Conservation (phyloP, 139 green algal species). For the Micromonas commoda region DNA sequence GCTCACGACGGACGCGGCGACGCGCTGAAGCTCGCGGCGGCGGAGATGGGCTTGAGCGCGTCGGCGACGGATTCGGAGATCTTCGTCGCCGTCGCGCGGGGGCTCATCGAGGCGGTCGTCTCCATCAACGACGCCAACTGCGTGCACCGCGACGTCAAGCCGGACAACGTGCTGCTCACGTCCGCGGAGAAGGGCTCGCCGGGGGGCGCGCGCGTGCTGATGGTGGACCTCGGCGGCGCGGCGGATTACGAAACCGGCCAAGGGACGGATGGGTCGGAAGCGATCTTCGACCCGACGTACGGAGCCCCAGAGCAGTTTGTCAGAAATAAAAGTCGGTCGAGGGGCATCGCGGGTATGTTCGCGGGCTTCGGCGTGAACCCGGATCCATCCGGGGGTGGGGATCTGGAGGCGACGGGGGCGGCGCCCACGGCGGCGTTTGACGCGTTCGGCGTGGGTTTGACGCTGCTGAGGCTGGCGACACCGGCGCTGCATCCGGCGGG, state of each 20-base stretch:
- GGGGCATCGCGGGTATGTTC: background rate
- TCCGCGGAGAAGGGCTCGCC: background rate
- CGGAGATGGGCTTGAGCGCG: background rate
- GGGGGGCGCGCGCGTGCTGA: background rate
- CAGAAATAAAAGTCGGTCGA: too few relatives aligned
- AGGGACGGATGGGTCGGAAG: background rate
- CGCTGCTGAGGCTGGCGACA: constrained; percentile 2
- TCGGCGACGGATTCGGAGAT: background rate
- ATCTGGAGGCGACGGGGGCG: constrained; percentile 3
- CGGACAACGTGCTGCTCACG: constrained; percentile 16
- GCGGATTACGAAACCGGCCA: constrained; percentile 2
- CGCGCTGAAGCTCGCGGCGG: background rate
- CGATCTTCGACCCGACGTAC: constrained; percentile 26
- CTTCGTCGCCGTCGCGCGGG: background rate
- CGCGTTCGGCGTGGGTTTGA: constrained; percentile 7
- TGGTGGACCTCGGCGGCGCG: constrained; percentile 12
- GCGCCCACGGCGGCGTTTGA: background rate
- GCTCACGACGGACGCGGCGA: too few relatives aligned
- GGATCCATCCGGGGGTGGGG: background rate
- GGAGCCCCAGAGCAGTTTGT: constrained; percentile 26
- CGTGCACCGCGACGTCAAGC: constrained; percentile 21
- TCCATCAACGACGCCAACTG: background rate
- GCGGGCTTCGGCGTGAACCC: background rate
- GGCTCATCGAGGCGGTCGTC: background rate
- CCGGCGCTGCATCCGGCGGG: background rate